Percentiles rank a stretch among this genome's conserved stretches.
Conservation (phyloP, 345 rosid species). For the Eutrema japonicum region DNA sequence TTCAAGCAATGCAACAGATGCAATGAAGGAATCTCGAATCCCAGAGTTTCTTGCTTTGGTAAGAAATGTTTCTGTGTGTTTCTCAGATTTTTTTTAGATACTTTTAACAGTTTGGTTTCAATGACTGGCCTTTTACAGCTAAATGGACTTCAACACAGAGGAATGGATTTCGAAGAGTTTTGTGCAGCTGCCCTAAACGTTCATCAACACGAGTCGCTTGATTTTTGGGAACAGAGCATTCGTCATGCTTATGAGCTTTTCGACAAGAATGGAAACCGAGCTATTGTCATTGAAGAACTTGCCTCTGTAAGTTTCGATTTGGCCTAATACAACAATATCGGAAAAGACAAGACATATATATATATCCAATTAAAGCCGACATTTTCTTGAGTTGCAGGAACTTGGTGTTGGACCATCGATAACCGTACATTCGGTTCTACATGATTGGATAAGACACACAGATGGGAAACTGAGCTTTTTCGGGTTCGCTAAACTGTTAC, state of each 20-base stretch:
- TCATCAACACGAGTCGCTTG: slow-evolving; percentile 87
- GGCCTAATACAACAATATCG: neutral
- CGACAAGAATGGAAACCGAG: slow-evolving; percentile 83
- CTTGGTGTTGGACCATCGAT: slow-evolving; percentile 90
- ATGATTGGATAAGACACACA: slow-evolving; percentile 83
- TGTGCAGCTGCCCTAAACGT: slow-evolving; percentile 86
- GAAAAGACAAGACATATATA: neutral
- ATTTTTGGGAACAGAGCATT: slow-evolving; percentile 82
- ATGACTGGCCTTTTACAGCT: slow-evolving; percentile 51
- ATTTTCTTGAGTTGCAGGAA: slow-evolving; percentile 57
- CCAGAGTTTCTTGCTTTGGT: slow-evolving; percentile 77
- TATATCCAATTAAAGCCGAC: neutral
- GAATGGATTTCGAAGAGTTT: slow-evolving; percentile 94
- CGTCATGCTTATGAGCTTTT: slow-evolving; percentile 76
- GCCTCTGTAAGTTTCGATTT: slow-evolving; percentile 67
- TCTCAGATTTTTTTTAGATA: neutral
- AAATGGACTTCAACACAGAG: slow-evolving; percentile 70
- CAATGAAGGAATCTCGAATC: slow-evolving; percentile 82
- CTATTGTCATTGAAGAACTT: slow-evolving; percentile 85
- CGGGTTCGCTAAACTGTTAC: slow-evolving; percentile 84
- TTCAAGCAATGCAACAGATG: slow-evolving; percentile 75
- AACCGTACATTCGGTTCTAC: slow-evolving; percentile 82
- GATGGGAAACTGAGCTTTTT: slow-evolving; percentile 94
- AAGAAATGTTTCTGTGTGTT: slow-evolving; percentile 31
- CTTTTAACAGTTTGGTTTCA: slow-evolving; percentile 17